Base-by-base conservation (phyloP, 345 rosid genomes). In the Citrus hindsii region DNA sequence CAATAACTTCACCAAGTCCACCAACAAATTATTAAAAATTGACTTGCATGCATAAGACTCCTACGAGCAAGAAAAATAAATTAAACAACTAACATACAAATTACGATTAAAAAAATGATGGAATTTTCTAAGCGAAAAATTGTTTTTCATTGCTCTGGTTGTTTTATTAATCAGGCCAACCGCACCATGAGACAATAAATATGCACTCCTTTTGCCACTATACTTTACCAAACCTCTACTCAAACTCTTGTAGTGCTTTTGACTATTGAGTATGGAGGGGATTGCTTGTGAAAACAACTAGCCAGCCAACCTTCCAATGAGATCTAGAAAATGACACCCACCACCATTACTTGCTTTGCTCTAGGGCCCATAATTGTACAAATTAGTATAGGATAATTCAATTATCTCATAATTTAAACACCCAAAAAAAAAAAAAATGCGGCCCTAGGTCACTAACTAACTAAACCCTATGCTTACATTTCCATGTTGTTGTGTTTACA, bases 181-280 rank as follows among this genome's bases (percentile, higher is more conserved):
- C 51, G 51, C 51, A 46, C 18, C 4, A 46, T 46, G 18, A 13
- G 27, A 35, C 8, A 63, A 78, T 71, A 77, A 77, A 71, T 75
- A 60, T 9, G 75, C 64, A 53, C 68, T 46, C 64, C 69, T 51
- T 30, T 70, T 81, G 66, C 48, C 42, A 66, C 75, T 77, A 83
- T 79, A 71, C 90, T 88, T 91, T 87, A 79, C 89, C 87, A 85
- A 82, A 71, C 88, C 76, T 85, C 87, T 84, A 88, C 95, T 92
- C 93, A 84, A 88, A 38, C 76, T 51, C 66, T 21, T 27, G 27
- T 18, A n/a, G 75, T 68, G 69, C 69, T 79, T 80, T 87, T 82
- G 86, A 79, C 87, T 71, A 33, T 35, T 59, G 58, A 62, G 58
- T 53, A 53, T 53, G 58, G 58, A 18, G 58, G 22, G 22, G 82